Evolutionary conservation across 495 filamentous ascomycete species (phyloP), one percentile per base, ranked within the genome.

Genomic region (Aspergillus hancockii): DNA sequence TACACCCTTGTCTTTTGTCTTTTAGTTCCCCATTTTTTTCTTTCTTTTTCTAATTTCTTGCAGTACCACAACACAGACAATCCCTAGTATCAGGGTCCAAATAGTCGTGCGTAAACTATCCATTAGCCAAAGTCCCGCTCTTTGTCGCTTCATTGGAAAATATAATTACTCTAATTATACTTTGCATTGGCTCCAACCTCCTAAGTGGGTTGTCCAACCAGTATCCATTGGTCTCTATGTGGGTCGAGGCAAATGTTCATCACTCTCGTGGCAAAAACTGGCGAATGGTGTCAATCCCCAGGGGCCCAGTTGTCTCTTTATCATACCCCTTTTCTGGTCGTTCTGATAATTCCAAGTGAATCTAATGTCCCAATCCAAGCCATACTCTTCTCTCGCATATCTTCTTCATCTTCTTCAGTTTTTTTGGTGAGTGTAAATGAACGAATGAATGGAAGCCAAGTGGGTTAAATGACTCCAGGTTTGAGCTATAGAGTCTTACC

Each of bases 241-340:
- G 64, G 64, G 64, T 57, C 60, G 54, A 60, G 50, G 58, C 63
- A 9, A 61, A 49, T 61, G 57, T 51, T 54, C 58, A 63, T 62
- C 52, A 51, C 62, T 65, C 63, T 64, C 62, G 65, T 68, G 63
- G 63, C 63, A 53, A 66, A 19, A 30, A 32, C 54, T 59, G 60
- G 65, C 60, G 57, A 40, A 56, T 64, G 58, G 57, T 55, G 65
- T 60, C 59, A 64, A 64, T 64, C 54, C 52, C 65, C 56, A 63
- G 55, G 61, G 58, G 38, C 30, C 65, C 65, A 67, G 62, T 53
- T 19, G 5, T 56, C 28, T 22, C 51, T 49, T 31, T 55, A 14
- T 22, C 5, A 59, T 55, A 40, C 65, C 65, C 65, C 65, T 64
- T 64, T 67, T 63, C 59, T 51, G 31, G 58, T 58, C 8, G 14